These are phyloP conservation scores for Cercospora sp. DNA, from an alignment of 2,329 filamentous ascomycete genomes.

Conservation along the genomic window DNA sequence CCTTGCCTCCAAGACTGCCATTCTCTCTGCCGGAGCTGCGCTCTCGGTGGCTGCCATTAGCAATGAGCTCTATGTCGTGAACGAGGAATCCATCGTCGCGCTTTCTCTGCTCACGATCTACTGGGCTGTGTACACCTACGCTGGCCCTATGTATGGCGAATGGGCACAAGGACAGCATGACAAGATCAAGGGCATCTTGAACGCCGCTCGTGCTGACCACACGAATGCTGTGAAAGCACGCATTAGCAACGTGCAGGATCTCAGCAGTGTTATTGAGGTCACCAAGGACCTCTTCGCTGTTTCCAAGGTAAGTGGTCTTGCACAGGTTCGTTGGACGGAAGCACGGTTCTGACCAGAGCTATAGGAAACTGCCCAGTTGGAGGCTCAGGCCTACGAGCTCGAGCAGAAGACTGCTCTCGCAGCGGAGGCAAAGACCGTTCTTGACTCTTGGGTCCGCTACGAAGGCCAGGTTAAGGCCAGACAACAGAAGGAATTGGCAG, in stretches of 20 bases:
- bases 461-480: constrained; percentile 98
- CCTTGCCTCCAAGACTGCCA: constrained; percentile 92
- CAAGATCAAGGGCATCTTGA: constrained; percentile 94
- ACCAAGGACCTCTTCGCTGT: constrained; percentile 97
- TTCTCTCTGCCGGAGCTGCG: constrained; percentile 89
- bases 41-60: constrained; percentile 92
- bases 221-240: constrained; percentile 91
- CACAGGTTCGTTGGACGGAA: background rate
- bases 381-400: constrained; percentile 93
- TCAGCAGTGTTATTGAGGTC: constrained; percentile 89
- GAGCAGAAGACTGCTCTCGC: constrained; percentile 94
- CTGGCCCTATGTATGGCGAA: constrained; percentile 85
- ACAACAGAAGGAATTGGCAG: constrained; percentile 94
- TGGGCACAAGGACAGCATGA: constrained; percentile 87
- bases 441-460: constrained; percentile 98
- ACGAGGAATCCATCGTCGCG: constrained; percentile 95
- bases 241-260: constrained; percentile 92
- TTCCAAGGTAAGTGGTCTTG: constrained; percentile 71
- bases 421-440: constrained; percentile 87
- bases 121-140: constrained; percentile 87
- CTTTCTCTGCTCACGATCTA: constrained; percentile 93
- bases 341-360: constrained; percentile 1
- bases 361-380: constrained; percentile 93
- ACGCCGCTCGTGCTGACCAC: constrained; percentile 90
- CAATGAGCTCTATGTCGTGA: constrained; percentile 99